Conservation (phyloP, 192 early-diverging fungal species). For the Coemansia aciculifera region DNA sequence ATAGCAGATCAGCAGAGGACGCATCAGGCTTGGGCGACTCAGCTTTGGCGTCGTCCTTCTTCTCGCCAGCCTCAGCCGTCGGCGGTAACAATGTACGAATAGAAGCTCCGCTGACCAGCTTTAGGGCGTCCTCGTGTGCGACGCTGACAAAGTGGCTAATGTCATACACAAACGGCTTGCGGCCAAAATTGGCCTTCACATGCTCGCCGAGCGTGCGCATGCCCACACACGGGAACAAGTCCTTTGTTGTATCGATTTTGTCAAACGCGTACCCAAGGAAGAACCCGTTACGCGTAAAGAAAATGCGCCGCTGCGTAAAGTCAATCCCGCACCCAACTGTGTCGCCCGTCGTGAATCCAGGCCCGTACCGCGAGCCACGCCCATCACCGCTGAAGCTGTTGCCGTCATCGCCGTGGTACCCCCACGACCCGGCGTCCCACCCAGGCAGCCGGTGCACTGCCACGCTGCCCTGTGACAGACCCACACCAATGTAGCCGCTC, state of each 20-base stretch:
- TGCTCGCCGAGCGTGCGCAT: constrained; percentile 61
- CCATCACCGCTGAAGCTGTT: constrained; percentile 74
- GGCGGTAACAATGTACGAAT: constrained; percentile 25
- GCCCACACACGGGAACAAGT: constrained; percentile 62
- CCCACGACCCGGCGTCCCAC: constrained; percentile 88
- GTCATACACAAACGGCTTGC: constrained; percentile 60
- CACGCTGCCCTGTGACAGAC: constrained; percentile 66
- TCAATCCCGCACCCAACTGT: constrained; percentile 92
- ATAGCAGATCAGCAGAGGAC: background rate
- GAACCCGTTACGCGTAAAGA: constrained; percentile 93
- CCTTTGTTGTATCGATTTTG: constrained; percentile 34
- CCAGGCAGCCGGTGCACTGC: constrained; percentile 77
- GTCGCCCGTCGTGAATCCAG: constrained; percentile 89
- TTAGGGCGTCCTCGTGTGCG: constrained; percentile 28
- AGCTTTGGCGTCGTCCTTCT: background rate
- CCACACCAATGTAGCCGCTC: constrained; percentile 91
- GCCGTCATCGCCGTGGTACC: constrained; percentile 98
- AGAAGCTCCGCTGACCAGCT: constrained; percentile 3
- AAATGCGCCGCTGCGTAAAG: constrained; percentile 70
- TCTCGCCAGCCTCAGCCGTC: background rate
- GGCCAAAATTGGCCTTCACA: constrained; percentile 65
- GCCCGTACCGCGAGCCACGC: constrained; percentile 81
- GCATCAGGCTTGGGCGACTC: constrained; percentile 6
- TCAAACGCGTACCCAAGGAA: constrained; percentile 63
- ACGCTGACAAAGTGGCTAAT: constrained; percentile 47